Evolutionary conservation across 306 rosid genomes (phyloP), one percentile per base, ranked within the genome.

Genomic region (Notholithocarpus densiflorus): DNA sequence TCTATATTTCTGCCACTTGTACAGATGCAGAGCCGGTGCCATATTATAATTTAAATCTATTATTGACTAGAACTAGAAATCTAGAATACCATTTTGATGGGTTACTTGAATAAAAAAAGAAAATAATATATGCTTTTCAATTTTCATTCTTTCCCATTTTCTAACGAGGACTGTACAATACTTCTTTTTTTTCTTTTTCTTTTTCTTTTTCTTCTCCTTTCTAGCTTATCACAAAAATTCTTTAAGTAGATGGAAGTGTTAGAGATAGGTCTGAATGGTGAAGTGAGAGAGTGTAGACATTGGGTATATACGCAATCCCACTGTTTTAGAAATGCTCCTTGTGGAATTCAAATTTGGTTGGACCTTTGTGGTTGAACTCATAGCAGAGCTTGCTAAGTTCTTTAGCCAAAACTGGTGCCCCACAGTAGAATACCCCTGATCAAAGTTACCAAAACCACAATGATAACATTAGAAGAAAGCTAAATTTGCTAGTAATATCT

Each of bases 301-400:
- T n/a, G 57, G 70, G 14, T 31, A 32, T 60, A 62, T 71, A 75
- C 26, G 62, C 64, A 43, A 53, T 64, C 61, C 71, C 70, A 23
- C 59, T 59, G 57, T 82, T 81, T 85, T 82, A 96, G 75, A 96
- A 96, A 79, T 96, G 99, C 81, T 96, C 99, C 84, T 96, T 96
- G 89, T 96, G 98, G 83, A 96, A 96, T 77, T 96, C 98, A 83
- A 96, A 96, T 77, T 93, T 96, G 81, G 99, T 96, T 76, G 91
- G 86, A 79, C 99, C 99, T 86, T 89, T 93, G 76, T 96, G 96
- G 84, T 93, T 96, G 88, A 93, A 93, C n/a, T 96, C 98, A 40
- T 75, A 88, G 87, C 99, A 96, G 76, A 96, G 97, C 51, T 91
- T 90, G 89, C 86, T 83, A 43, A 96, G 94, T 87, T 96, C 99